Evolutionary conservation across 148 eudicot species (phyloP), one percentile per base, ranked within the genome.

Genomic region (Selenicereus undatus): DNA sequence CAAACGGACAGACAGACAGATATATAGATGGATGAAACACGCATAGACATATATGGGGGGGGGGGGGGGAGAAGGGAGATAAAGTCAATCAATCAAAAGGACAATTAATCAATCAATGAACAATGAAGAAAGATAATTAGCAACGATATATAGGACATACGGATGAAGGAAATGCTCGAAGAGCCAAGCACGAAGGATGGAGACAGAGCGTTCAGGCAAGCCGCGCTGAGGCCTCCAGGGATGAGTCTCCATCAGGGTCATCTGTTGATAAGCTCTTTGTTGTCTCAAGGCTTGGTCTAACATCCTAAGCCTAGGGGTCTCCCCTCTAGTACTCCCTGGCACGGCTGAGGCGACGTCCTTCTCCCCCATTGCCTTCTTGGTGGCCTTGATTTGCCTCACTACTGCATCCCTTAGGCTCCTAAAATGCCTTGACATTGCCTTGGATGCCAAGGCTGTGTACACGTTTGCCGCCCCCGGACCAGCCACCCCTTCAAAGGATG

Each of bases 151-250:
- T 2, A 7, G 56, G 68, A 79, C 72, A 10, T 92, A 96, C 99
- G 99, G 99, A 87, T 96, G 95, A 48, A 96, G 93, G 80, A 94
- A 96, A 84, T 96, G 98, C 86, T 96, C 99, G 36, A 96, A 96
- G 73, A 96, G 97, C 99, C 99, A 96, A 75, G 99, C 99, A 3
- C 99, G 93, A 72, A 96, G 95, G 74, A 94, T 86, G 5, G 99
- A 92, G 22, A 96, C 99, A 0, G 98, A 89, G 73, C 97, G 86
- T 80, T 96, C 99, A 1, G 99, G 99, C 70, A 96, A 76, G 64
- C 99, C 99, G 10, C 99, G 81, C 74, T 94, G 98, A 20, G 99
- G 99, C 42, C 99, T 78, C 99, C 99, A 96, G 1, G 99, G 99
- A 76, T 96, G 98, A 18, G 60, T 87, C 78, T 96, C 99, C 94